A percentile compares a stretch with the other conserved stretches of the same genome.
Conservation (phyloP, 139 green algal genomes). For the Closterium sp. region DNA sequence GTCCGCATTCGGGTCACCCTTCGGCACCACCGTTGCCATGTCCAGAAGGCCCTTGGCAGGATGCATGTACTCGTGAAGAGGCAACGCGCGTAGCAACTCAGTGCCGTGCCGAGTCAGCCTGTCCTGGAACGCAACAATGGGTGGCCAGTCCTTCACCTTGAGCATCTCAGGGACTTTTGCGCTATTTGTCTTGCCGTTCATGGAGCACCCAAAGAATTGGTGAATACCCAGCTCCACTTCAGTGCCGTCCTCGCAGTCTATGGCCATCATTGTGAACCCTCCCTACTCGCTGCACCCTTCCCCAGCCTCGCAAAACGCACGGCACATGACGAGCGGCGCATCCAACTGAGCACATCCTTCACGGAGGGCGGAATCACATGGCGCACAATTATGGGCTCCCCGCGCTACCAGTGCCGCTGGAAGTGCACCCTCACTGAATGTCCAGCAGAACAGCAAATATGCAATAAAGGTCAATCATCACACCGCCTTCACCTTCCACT, state of each 20-base stretch:
- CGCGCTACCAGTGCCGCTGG: conserved; percentile 38
- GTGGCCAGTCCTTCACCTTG: conserved; percentile 89
- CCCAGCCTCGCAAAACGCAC: conserved; percentile 27
- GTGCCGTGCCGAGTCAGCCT: conserved; percentile 36
- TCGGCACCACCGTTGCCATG: no score
- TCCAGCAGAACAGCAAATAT: no score
- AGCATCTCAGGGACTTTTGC: conserved; percentile 60
- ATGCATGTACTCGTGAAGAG: conserved; percentile 60
- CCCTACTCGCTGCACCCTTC: background rate
- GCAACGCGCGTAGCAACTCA: conserved; percentile 45
- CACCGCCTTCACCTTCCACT: no score
- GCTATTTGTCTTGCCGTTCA: background rate
- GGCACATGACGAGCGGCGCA: conserved; percentile 48
- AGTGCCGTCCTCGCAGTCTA: conserved; percentile 42
- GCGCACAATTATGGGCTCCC: conserved; percentile 43
- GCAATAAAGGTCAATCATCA: no score
- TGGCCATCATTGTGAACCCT: conserved; percentile 10
- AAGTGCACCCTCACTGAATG: conserved; percentile 9
- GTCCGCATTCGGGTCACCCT: no score
- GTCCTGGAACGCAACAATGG: conserved; percentile 45
- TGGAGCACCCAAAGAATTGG: conserved; percentile 40
- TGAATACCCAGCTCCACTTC: conserved; percentile 41
- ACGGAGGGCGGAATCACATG: background rate
- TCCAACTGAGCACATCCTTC: conserved; percentile 37
- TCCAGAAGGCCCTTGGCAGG: conserved; percentile 59